These are phyloP conservation scores for Plectosphaerella plurivora DNA, from an alignment of 2,329 filamentous ascomycete genomes.

Conservation along the genomic window DNA sequence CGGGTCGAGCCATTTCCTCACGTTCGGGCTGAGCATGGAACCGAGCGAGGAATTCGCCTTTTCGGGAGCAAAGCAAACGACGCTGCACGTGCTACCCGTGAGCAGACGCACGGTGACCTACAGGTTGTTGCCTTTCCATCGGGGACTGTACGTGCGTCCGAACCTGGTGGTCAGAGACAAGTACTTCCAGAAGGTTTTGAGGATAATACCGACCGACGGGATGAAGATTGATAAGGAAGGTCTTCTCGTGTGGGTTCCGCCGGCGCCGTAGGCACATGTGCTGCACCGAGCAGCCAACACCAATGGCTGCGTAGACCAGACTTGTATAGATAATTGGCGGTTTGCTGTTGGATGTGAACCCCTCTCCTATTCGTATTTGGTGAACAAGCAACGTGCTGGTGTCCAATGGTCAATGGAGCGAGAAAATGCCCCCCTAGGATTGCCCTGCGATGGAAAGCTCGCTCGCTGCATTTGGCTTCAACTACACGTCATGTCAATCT, in stretches of 20 bases:
- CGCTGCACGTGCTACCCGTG: constrained; percentile 76
- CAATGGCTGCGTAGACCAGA: no score
- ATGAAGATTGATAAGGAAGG: constrained; percentile 63
- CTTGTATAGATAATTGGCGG: no score
- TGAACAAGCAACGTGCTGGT: no score
- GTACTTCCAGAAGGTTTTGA: constrained; percentile 88
- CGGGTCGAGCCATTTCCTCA: constrained; percentile 88
- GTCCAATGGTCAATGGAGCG: no score
- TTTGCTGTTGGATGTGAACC: no score
- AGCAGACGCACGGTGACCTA: constrained; percentile 72
- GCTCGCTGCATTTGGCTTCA: no score
- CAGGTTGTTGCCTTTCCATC: constrained; percentile 63
- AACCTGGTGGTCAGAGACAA: constrained; percentile 76
- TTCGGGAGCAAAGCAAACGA: constrained; percentile 77
- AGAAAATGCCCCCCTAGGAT: no score
- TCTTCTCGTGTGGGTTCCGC: constrained; percentile 58
- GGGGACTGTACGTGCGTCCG: constrained; percentile 66
- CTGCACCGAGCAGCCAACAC: no score
- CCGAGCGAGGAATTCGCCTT: constrained; percentile 91
- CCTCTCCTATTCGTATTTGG: no score
- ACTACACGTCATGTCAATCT: no score
- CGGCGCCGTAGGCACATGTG: constrained; percentile 24
- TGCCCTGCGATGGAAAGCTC: no score
- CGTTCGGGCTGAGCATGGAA: constrained; percentile 89
- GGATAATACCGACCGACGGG: constrained; percentile 73